Evolutionary conservation across 2,329 filamentous ascomycete genomes (phyloP), one percentile per base, ranked within the genome.

Genomic region (Cercospora sesami): DNA sequence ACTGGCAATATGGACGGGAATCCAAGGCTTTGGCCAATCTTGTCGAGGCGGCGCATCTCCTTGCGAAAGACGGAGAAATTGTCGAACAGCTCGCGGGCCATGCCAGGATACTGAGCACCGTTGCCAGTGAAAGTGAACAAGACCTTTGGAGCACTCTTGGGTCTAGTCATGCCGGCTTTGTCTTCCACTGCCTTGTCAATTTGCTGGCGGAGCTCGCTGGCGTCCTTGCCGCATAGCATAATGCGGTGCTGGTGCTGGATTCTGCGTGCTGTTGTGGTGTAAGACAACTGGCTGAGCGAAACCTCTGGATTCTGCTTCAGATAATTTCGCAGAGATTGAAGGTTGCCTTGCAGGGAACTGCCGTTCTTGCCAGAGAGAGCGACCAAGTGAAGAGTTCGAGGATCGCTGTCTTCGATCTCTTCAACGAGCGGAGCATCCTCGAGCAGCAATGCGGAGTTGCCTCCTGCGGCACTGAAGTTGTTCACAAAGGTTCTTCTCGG

Each of bases 241-340:
- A 76, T 73, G 12, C 83, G 82, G 76, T 84, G 84, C 75, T 84
- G 83, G 77, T 73, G 63, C 26, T 74, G 73, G 18, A 68, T 67
- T 26, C 74, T 65, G 23, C 74, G 71, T 14, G 74, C 74, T 12
- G 73, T 75, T 9, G 69, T 73, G 16, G 69, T 73, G 53, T 71
- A 74, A 6, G 71, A 71, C 8, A 75, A 63, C 16, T 70, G 42
- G 23, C 28, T 12, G 3, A 70, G 60, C 7, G 36, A 21, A 14
- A 60, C 45, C n/a, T 55, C 57, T 12, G 36, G 33, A n/a, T 31
- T 30, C 36, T 62, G 30, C 18, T 64, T 45, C 16, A 69, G 33
- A 45, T 55, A 66, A 8, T 33, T 9, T 12, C 64, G 31, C 18
- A 69, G 18, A 5, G 45, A 23, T 51, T 62, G 31, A 16, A 70